phyloP scores from a whole-genome alignment of 176 grass and related monocot species.

The Carex myosuroides region DNA sequence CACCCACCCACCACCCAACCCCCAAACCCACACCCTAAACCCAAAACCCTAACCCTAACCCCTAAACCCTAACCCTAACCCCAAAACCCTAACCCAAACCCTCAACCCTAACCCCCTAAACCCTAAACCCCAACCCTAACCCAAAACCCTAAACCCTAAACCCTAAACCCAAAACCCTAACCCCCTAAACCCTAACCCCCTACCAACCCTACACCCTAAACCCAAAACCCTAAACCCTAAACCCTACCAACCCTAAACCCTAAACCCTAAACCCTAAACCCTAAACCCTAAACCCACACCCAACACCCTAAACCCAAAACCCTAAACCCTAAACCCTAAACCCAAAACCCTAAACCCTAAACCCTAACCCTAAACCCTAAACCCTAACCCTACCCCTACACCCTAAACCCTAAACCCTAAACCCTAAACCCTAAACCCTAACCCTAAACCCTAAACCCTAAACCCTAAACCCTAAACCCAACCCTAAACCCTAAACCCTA shows the following conservation, averaged over 20 bases:
- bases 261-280: constrained; percentile 12
- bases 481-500: constrained; percentile 16
- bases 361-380: not conserved
- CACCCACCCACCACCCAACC: not conserved
- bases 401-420: constrained; percentile 17
- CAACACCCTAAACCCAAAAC: not conserved
- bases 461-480: constrained; percentile 13
- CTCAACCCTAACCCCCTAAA: constrained; percentile 16
- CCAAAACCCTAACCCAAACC: constrained; percentile 9
- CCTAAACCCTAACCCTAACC: not conserved
- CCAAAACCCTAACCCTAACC: not conserved
- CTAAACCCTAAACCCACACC: not conserved
- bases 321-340: not conserved
- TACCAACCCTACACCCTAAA: constrained; percentile 14
- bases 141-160: not conserved
- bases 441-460: constrained; percentile 4
- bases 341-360: constrained; percentile 14
- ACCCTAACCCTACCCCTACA: not conserved
- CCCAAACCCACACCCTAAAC: not conserved
- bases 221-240: constrained; percentile 12
- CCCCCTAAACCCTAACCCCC: constrained; percentile 7
- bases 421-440: constrained; percentile 2
- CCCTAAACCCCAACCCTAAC: constrained; percentile 15
- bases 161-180: constrained; percentile 8
- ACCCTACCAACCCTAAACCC: not conserved